Conservation (phyloP, 208 protist genomes). For the Leishmania tarentolae region DNA sequence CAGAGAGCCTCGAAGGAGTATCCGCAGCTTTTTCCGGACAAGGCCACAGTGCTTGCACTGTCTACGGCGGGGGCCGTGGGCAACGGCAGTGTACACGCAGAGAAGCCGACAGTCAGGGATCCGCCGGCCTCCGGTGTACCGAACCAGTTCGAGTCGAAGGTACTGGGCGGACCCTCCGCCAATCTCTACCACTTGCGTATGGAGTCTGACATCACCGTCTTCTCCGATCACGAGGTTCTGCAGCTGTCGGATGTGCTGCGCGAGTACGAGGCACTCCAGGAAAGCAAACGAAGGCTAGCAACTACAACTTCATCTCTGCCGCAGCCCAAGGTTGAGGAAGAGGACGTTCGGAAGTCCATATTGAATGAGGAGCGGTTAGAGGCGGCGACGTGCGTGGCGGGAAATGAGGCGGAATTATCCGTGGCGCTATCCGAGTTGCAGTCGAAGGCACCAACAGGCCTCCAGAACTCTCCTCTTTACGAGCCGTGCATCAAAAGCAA, state of each 20-base stretch:
- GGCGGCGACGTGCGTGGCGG: neutral
- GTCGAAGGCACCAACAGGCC: constrained; percentile 14
- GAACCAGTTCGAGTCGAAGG: constrained; percentile 23
- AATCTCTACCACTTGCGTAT: constrained; percentile 8
- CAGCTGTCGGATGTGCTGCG: constrained; percentile 62
- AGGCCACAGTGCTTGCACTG: neutral
- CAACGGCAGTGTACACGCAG: neutral
- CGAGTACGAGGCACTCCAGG: constrained; percentile 33
- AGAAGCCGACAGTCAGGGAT: neutral
- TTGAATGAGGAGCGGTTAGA: neutral
- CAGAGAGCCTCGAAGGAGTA: constrained; percentile 34
- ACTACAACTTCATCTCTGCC: neutral
- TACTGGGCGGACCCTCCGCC: constrained; percentile 1
- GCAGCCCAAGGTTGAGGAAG: constrained; percentile 16
- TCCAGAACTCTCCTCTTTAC: constrained; percentile 56
- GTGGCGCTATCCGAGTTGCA: neutral
- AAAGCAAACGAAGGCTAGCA: neutral
- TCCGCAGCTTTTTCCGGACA: constrained; percentile 14
- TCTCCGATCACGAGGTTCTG: constrained; percentile 62
- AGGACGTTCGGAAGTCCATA: neutral
- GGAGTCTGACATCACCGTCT: constrained; percentile 32
- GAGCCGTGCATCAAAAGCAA: constrained; percentile 34
- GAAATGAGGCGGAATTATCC: neutral
- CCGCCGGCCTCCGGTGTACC: neutral
- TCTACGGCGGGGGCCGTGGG: neutral